phyloP scores from a whole-genome alignment of 2,329 filamentous ascomycete species.

The Neonectria neomacrospora region DNA sequence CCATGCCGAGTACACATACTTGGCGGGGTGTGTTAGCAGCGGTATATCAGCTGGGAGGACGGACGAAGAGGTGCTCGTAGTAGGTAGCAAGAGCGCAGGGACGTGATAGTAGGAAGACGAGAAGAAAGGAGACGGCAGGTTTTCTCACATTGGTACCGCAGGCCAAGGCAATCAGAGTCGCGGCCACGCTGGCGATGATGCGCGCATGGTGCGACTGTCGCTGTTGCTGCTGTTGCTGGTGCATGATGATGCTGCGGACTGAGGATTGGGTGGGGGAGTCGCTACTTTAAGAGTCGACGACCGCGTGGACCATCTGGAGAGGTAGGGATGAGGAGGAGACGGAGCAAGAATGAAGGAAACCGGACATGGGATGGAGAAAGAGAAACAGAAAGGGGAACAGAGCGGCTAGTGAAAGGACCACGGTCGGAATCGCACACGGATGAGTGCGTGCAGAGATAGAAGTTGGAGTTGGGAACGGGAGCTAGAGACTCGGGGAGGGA shows the following conservation, averaged over 20 bases:
- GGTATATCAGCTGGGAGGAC: background rate
- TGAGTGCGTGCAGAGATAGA: background rate
- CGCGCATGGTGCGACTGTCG: conserved; percentile 69
- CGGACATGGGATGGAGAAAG: background rate
- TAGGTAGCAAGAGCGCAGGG: background rate
- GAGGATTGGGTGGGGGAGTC: background rate
- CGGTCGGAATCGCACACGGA: background rate
- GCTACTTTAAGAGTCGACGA: background rate
- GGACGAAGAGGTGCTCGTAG: background rate
- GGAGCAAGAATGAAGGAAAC: background rate
- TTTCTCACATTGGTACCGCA: conserved; percentile 89
- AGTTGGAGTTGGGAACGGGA: background rate
- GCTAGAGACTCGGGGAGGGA: background rate
- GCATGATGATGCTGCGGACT: conserved; percentile 35
- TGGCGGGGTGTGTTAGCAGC: conserved; percentile 33
- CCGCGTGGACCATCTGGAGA: conserved; percentile 10
- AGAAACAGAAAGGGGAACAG: conserved; percentile 7
- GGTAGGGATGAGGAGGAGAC: background rate
- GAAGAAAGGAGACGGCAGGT: background rate
- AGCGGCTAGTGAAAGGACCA: conserved; percentile 3
- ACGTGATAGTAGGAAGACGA: background rate
- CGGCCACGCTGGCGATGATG: conserved; percentile 84
- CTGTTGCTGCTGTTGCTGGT: conserved; percentile 40
- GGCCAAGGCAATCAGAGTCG: conserved; percentile 84
- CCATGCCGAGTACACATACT: conserved; percentile 99